phyloP scores from a whole-genome alignment of 2,329 filamentous ascomycete genomes.

The Aspergillus unguis region DNA sequence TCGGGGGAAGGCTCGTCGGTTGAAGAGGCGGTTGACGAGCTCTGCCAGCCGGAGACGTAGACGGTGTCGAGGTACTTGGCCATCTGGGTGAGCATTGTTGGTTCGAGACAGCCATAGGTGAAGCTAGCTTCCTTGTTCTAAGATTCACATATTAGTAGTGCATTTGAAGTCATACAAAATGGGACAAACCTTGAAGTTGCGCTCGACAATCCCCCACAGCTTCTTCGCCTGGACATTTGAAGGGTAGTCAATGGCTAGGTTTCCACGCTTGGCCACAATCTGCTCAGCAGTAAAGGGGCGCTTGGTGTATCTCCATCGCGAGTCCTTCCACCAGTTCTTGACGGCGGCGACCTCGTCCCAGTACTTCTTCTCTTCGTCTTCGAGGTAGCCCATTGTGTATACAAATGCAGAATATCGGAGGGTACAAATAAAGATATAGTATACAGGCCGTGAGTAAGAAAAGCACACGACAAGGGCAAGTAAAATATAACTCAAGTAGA shows the following conservation, averaged over 20 bases:
- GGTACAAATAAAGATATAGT: constrained; percentile 10
- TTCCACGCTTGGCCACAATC: constrained; percentile 93
- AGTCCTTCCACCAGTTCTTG: constrained; percentile 90
- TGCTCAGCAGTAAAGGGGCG: constrained; percentile 93
- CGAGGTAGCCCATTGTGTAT: constrained; percentile 42
- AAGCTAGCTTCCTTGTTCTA: constrained; percentile 81
- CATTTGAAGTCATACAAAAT: neutral
- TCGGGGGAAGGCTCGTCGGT: constrained; percentile 96
- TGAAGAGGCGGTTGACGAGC: constrained; percentile 89
- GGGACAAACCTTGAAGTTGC: constrained; percentile 69
- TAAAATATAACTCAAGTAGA: constrained; percentile 12
- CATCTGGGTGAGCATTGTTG: constrained; percentile 99
- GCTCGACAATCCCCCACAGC: constrained; percentile 86
- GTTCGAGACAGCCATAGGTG: constrained; percentile 96
- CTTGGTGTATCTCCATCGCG: constrained; percentile 89
- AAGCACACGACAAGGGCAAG: constrained; percentile 12
- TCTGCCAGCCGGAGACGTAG: constrained; percentile 99
- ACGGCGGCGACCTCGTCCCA: constrained; percentile 80
- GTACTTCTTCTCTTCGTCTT: constrained; percentile 71
- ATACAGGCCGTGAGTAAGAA: constrained; percentile 8
- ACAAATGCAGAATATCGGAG: constrained; percentile 8
- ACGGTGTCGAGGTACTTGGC: constrained; percentile 97
- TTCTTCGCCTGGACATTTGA: constrained; percentile 90
- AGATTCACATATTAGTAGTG: neutral
- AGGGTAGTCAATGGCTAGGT: constrained; percentile 84